These are phyloP conservation scores for Trametes versicolor DNA, from an alignment of 1,284 basidiomycete species.

Conservation along the genomic window DNA sequence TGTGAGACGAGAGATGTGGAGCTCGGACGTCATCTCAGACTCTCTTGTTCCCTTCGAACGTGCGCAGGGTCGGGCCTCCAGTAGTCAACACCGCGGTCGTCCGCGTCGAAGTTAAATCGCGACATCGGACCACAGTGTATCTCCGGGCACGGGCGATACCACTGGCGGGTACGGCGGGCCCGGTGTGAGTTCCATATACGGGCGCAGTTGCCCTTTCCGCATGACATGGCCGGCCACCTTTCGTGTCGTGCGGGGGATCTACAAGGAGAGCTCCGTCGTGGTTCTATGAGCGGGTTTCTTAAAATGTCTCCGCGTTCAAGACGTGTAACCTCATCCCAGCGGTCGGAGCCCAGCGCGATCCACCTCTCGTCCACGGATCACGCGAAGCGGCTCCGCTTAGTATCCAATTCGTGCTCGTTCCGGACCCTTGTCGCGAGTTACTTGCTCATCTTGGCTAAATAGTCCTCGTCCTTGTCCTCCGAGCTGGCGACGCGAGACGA, in stretches of 20 bases:
- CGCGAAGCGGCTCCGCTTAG: neutral
- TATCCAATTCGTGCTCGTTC: no score
- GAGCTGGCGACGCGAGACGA: constrained; percentile 33
- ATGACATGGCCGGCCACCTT: constrained; percentile 29
- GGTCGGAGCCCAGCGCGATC: constrained; percentile 37
- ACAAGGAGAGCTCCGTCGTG: constrained; percentile 34
- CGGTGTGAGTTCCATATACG: constrained; percentile 32
- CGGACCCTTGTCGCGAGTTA: constrained; percentile 17
- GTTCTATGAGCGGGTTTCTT: constrained; percentile 13
- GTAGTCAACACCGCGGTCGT: no score
- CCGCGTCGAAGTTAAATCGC: no score
- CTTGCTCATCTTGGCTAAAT: constrained; percentile 26
- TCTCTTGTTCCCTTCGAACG: no score
- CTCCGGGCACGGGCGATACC: constrained; percentile 27
- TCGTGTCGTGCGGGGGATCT: constrained; percentile 36
- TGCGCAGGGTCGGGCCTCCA: no score
- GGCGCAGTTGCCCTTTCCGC: constrained; percentile 28
- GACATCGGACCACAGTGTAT: no score
- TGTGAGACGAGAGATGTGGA: no score
- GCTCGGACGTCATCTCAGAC: no score
- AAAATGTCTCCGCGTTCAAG: constrained; percentile 31
- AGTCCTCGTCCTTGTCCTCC: constrained; percentile 31
- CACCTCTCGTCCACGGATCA: constrained; percentile 38
- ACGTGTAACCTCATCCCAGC: no score
- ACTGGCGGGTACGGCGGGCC: constrained; percentile 14